Conservation (phyloP, 108 stramenopile species). For the Parietichytrium sp. region DNA sequence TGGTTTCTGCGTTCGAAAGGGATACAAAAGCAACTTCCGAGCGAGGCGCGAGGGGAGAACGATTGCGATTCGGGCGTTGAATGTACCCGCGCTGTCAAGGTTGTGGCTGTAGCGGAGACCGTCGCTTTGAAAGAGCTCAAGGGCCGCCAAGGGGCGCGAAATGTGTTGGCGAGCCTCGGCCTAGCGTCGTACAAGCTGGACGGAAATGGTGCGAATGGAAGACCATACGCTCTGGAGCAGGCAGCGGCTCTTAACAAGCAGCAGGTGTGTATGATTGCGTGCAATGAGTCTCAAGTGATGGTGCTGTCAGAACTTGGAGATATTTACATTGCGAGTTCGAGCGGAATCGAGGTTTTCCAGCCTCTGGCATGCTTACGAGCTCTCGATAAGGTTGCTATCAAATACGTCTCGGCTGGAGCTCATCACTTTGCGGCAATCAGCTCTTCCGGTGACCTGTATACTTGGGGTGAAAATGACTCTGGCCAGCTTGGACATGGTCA, state of each 20-base stretch:
- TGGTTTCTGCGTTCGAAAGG: no score
- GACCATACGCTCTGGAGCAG: neutral
- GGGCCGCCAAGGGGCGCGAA: no score
- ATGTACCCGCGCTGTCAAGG: no score
- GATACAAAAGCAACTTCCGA: no score
- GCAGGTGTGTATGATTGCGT: neutral
- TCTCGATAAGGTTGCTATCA: neutral
- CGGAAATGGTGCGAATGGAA: no score
- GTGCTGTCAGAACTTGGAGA: neutral
- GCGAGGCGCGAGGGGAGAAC: no score
- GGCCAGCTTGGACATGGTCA: slow-evolving; percentile 1
- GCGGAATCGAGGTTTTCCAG: neutral
- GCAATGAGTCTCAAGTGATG: neutral
- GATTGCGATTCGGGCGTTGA: no score
- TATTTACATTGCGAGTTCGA: neutral
- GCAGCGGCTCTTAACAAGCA: slow-evolving; percentile 1
- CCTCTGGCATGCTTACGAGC: neutral
- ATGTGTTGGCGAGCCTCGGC: no score
- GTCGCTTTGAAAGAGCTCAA: no score
- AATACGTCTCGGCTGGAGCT: neutral
- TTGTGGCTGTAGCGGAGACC: no score
- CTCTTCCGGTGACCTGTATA: slow-evolving; percentile 1
- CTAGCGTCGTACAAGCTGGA: no score
- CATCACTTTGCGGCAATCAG: neutral
- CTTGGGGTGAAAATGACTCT: neutral